These are phyloP conservation scores for Leptomonas pyrrhocoris DNA, from an alignment of 208 protist genomes.

Conservation along the genomic window DNA sequence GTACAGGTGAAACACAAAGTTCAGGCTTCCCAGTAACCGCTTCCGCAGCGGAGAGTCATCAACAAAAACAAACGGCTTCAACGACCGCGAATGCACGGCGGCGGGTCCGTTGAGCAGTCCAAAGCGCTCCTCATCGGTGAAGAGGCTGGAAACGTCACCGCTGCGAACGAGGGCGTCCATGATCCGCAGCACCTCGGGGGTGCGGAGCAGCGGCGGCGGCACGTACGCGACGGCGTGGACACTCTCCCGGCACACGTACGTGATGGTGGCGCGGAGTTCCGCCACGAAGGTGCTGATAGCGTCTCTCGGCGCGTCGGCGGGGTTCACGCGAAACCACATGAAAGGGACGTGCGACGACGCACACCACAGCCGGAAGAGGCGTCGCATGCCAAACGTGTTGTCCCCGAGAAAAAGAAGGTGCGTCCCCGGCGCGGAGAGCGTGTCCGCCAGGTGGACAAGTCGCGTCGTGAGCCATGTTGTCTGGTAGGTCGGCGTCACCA, in stretches of 20 bases:
- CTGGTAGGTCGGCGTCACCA: slow-evolving; percentile 45
- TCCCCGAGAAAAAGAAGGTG: slow-evolving; percentile 60
- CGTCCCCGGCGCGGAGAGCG: slow-evolving; percentile 35
- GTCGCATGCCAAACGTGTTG: slow-evolving; percentile 50
- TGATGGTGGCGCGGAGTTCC: slow-evolving; percentile 61
- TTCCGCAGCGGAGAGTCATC: slow-evolving; percentile 61
- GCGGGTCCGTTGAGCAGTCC: slow-evolving; percentile 41
- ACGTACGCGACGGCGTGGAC: slow-evolving; percentile 63
- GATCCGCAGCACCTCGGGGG: slow-evolving; percentile 44
- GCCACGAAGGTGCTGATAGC: slow-evolving; percentile 41
- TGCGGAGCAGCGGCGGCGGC: slow-evolving; percentile 46
- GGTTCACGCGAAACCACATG: slow-evolving; percentile 49
- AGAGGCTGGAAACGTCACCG: slow-evolving; percentile 72
- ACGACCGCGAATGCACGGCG: slow-evolving; percentile 27
- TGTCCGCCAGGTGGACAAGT: slow-evolving; percentile 24
- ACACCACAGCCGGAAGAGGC: slow-evolving; percentile 66
- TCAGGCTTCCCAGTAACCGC: slow-evolving; percentile 59
- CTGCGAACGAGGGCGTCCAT: slow-evolving; percentile 67
- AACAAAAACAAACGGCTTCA: slow-evolving; percentile 34
- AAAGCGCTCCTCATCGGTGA: slow-evolving; percentile 64
- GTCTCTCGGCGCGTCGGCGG: slow-evolving; percentile 11
- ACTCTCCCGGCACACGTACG: slow-evolving; percentile 50
- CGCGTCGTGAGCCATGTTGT: slow-evolving; percentile 61
- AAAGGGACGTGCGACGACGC: slow-evolving; percentile 49
- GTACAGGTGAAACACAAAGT: slow-evolving; percentile 59